Evolutionary conservation across 129 eudicot species (phyloP).

Genomic region (Flaveria robusta): DNA sequence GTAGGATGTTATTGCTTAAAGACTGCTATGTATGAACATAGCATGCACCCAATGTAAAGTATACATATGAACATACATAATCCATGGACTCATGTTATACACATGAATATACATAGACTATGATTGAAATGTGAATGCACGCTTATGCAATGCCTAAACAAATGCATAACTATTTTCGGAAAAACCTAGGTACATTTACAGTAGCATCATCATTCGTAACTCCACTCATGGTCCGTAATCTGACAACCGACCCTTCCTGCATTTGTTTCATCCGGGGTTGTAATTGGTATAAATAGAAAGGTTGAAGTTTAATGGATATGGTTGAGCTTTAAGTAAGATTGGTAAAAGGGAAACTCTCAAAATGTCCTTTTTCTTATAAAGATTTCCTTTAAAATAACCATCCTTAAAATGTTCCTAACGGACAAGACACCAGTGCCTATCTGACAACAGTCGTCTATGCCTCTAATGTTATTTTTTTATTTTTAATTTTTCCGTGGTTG

Average conservation of each 20-base stretch:
- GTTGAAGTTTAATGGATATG: background rate
- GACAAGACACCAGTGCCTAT: no score
- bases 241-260: conserved; percentile 15
- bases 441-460: no score
- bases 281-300: background rate
- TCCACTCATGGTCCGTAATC: conserved; percentile 7
- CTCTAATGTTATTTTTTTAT: no score
- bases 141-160: conserved; percentile 35
- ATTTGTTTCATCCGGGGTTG: background rate
- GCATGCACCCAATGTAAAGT: conserved; percentile 29
- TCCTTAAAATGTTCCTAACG: no score
- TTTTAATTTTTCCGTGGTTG: no score
- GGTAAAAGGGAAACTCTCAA: no score
- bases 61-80: conserved; percentile 40
- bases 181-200: conserved; percentile 39
- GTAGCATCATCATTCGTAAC: conserved; percentile 25
- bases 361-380: no score
- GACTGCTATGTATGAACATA: conserved; percentile 23
- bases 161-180: background rate
- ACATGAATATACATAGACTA: conserved; percentile 42
- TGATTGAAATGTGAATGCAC: conserved; percentile 31
- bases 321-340: background rate
- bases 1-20: conserved; percentile 20
- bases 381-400: no score
- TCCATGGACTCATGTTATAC: conserved; percentile 33